A percentile compares a stretch with the other conserved stretches of the same genome.
phyloP scores from a whole-genome alignment of 2,329 filamentous ascomycete genomes.

The Colletotrichum cereale region DNA sequence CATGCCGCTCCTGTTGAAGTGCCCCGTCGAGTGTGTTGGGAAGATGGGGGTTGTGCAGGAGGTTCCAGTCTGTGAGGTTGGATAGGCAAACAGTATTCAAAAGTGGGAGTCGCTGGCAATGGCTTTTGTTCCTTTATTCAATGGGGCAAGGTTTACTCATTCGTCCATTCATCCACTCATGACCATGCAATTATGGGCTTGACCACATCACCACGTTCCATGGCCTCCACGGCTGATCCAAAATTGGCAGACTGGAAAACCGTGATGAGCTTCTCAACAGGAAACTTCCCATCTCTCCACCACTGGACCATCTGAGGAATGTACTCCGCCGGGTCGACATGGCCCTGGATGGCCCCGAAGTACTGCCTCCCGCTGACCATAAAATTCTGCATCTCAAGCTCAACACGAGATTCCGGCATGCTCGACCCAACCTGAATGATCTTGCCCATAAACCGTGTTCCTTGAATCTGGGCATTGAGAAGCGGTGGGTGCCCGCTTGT shows the following conservation, averaged over 20 bases:
- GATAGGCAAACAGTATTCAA: background rate
- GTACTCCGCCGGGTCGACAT: constrained; percentile 56
- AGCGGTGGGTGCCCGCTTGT: constrained; percentile 59
- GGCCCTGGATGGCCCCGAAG: constrained; percentile 53
- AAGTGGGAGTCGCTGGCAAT: background rate
- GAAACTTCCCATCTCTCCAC: constrained; percentile 50
- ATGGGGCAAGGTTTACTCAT: background rate
- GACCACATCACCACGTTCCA: constrained; percentile 41
- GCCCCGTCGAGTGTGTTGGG: background rate
- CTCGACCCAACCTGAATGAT: constrained; percentile 64
- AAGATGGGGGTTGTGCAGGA: background rate
- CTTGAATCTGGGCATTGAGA: constrained; percentile 56
- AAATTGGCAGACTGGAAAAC: constrained; percentile 49
- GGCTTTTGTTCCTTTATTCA: background rate
- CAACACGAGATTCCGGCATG: constrained; percentile 56
- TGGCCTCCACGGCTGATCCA: constrained; percentile 50
- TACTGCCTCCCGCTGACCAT: constrained; percentile 62
- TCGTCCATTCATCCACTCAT: background rate
- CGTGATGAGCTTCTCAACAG: constrained; percentile 49
- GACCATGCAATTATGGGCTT: constrained; percentile 39
- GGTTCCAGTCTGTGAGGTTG: background rate
- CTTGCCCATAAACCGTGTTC: constrained; percentile 59
- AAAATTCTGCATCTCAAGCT: constrained; percentile 57
- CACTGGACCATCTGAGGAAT: constrained; percentile 48
- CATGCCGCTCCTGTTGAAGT: too few relatives aligned